A percentile compares a stretch with the other conserved stretches of the same genome.
Evolutionary conservation across 2,329 filamentous ascomycete genomes (phyloP).

Genomic region (Endothia cerciana): DNA sequence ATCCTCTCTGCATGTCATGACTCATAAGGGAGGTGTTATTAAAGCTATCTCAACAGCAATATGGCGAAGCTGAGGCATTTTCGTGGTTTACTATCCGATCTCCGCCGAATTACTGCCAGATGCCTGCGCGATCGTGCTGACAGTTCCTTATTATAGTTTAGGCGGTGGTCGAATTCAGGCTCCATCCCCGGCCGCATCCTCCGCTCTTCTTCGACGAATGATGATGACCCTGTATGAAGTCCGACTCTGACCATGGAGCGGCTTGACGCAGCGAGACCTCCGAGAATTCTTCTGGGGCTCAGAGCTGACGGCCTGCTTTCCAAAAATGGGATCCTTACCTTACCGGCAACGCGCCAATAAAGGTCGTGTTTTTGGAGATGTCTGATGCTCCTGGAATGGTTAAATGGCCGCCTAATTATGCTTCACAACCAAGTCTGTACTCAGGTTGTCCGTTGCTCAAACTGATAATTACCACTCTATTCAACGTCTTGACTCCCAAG

Average conservation of each 20-base stretch:
- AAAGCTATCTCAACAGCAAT: background rate
- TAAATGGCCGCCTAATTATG: background rate
- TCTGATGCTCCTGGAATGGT: background rate
- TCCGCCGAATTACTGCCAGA: background rate
- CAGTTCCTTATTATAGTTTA: too few species aligned
- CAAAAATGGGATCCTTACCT: background rate
- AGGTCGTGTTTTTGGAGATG: background rate
- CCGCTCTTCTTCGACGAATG: background rate
- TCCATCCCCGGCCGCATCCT: background rate
- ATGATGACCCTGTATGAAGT: background rate
- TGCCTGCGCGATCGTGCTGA: background rate
- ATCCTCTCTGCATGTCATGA: too few species aligned
- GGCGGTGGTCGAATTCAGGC: background rate
- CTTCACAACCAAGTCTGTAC: background rate
- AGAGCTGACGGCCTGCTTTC: background rate
- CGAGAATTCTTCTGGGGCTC: background rate
- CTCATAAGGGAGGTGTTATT: too few species aligned
- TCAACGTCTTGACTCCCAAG: background rate
- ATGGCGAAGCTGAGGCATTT: background rate
- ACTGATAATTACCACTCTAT: background rate
- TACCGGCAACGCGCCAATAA: background rate
- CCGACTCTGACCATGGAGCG: background rate
- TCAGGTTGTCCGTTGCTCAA: background rate
- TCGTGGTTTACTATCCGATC: background rate
- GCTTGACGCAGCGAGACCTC: background rate